Conservation (phyloP, 2,329 filamentous ascomycete genomes). For the Didymosphaeria variabile region DNA sequence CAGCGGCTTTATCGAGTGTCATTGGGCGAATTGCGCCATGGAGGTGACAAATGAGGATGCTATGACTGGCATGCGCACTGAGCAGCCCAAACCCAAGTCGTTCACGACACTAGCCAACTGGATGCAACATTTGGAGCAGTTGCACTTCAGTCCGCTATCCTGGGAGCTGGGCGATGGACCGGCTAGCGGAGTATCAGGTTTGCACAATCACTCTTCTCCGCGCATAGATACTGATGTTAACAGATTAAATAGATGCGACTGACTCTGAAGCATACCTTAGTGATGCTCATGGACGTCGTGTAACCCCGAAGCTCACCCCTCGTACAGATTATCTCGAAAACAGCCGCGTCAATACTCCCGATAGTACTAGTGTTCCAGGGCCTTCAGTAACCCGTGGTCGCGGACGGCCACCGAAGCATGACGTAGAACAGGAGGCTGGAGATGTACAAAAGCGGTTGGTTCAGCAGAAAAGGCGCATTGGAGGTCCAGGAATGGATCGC, state of each 20-base stretch:
- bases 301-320: conserved; percentile 56
- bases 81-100: conserved; percentile 30
- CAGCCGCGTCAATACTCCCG: conserved; percentile 9
- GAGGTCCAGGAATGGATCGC: conserved; percentile 61
- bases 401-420: conserved; percentile 36
- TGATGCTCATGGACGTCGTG: conserved; percentile 56
- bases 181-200: conserved; percentile 63
- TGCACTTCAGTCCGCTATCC: conserved; percentile 63
- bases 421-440: conserved; percentile 56
- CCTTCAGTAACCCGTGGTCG: conserved; percentile 49
- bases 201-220: conserved; percentile 46
- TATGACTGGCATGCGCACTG: conserved; percentile 33
- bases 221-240: conserved; percentile 28
- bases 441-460: conserved; percentile 57
- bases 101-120: conserved; percentile 56
- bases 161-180: conserved; percentile 69
- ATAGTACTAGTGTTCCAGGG: conserved; percentile 29
- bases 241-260: conserved; percentile 41
- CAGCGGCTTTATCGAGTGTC: conserved; percentile 53
- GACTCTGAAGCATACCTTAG: conserved; percentile 60
- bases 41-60: conserved; percentile 33
- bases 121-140: conserved; percentile 60
- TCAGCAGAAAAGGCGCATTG: conserved; percentile 60
- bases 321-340: conserved; percentile 25
- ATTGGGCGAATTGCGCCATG: conserved; percentile 56